These are phyloP conservation scores for Castanea sativa DNA, from an alignment of 306 rosid genomes.

Conservation along the genomic window DNA sequence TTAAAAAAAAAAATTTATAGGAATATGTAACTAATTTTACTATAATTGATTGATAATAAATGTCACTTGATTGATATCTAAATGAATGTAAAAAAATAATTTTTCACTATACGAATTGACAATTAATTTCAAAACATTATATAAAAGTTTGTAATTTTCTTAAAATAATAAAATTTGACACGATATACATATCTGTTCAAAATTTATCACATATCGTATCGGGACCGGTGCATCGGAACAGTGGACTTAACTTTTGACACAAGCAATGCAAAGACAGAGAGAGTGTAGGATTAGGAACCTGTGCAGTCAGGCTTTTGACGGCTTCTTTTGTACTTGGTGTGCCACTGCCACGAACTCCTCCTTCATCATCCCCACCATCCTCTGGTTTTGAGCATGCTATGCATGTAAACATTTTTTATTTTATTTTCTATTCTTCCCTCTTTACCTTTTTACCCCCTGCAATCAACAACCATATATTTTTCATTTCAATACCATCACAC, in stretches of 20 bases:
- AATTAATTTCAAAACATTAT: too few relatives aligned
- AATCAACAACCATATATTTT: slow-evolving; percentile 4
- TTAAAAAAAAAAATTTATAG: too few relatives aligned
- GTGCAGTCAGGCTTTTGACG: slow-evolving; percentile 90
- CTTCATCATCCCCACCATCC: slow-evolving; percentile 50
- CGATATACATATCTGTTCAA: fast-evolving
- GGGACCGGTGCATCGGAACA: fast-evolving
- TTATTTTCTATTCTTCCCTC: background rate
- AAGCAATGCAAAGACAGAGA: background rate
- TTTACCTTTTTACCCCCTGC: slow-evolving; percentile 35
- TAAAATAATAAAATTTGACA: too few relatives aligned
- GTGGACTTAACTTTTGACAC: too few relatives aligned
- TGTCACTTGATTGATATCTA: too few relatives aligned
- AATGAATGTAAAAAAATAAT: too few relatives aligned
- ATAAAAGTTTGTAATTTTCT: too few relatives aligned
- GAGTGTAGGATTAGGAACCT: slow-evolving; percentile 53
- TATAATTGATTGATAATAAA: too few relatives aligned
- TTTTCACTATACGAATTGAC: too few relatives aligned
- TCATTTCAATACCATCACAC: background rate
- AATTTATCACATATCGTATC: too few relatives aligned
- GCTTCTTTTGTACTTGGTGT: slow-evolving; percentile 93
- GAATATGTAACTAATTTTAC: too few relatives aligned
- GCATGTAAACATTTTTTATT: slow-evolving; percentile 80
- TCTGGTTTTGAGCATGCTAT: slow-evolving; percentile 78
- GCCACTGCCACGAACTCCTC: slow-evolving; percentile 76